Percentiles rank a stretch among this genome's conserved stretches.
Evolutionary conservation across 2,329 filamentous ascomycete genomes (phyloP).

Genomic region (Aotearoamyces nothofagi): DNA sequence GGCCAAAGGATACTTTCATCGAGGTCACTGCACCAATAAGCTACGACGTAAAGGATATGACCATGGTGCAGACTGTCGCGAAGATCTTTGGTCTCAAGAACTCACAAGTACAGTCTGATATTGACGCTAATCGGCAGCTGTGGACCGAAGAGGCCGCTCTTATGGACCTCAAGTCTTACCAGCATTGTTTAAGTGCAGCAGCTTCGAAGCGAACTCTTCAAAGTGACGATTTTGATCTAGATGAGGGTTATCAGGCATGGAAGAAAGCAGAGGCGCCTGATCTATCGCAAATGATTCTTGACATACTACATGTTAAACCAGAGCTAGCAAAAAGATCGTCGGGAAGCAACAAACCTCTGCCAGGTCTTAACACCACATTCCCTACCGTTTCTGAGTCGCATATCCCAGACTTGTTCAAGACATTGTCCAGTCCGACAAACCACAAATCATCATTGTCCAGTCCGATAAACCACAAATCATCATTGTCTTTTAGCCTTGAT

Average conservation of each 20-base stretch:
- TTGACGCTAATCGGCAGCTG: constrained; percentile 61
- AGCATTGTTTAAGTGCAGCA: constrained; percentile 71
- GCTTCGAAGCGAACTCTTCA: constrained; percentile 58
- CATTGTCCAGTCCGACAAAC: constrained; percentile 30
- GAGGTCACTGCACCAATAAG: constrained; percentile 74
- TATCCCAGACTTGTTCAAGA: constrained; percentile 34
- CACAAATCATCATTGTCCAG: constrained; percentile 20
- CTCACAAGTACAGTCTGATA: constrained; percentile 71
- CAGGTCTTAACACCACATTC: constrained; percentile 35
- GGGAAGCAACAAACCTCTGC: constrained; percentile 40
- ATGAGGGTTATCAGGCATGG: constrained; percentile 81
- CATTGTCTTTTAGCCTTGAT: constrained; percentile 26
- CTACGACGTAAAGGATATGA: constrained; percentile 95
- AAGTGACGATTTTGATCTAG: constrained; percentile 75
- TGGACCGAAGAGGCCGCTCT: constrained; percentile 92
- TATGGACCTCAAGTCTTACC: constrained; percentile 84
- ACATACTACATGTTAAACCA: constrained; percentile 74
- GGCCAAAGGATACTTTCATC: constrained; percentile 47
- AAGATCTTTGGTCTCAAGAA: constrained; percentile 71
- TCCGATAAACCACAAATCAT: constrained; percentile 22
- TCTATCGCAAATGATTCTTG: constrained; percentile 84
- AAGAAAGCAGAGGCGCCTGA: constrained; percentile 79
- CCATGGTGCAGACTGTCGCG: constrained; percentile 74
- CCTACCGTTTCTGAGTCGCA: constrained; percentile 21
- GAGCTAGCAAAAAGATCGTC: constrained; percentile 52